Evolutionary conservation across 2,329 filamentous ascomycete species (phyloP).

Genomic region (Chalaropsis thielavioides): DNA sequence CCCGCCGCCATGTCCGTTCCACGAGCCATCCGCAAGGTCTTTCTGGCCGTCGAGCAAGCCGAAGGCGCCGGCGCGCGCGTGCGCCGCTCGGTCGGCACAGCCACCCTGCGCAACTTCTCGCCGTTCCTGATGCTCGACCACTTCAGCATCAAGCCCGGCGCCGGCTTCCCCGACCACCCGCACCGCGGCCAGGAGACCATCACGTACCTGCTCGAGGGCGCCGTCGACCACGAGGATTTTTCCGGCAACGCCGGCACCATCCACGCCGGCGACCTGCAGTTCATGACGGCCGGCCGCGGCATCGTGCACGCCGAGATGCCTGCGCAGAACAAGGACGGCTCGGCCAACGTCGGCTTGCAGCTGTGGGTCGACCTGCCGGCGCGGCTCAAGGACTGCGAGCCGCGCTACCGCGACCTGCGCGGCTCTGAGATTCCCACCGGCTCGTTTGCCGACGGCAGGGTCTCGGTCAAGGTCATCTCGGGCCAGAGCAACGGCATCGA

Average conservation of each 20-base stretch:
- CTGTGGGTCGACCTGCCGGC: constrained; percentile 87
- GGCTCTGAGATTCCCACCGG: constrained; percentile 65
- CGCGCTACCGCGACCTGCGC: constrained; percentile 74
- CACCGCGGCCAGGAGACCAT: constrained; percentile 73
- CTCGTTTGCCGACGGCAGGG: constrained; percentile 55
- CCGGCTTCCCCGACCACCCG: constrained; percentile 83
- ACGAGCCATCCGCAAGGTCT: constrained; percentile 66
- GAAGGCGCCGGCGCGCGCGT: constrained; percentile 83
- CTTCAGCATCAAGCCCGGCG: constrained; percentile 64
- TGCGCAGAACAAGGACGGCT: constrained; percentile 58
- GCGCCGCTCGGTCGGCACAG: constrained; percentile 73
- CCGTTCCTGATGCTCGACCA: constrained; percentile 96
- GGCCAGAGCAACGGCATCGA: constrained; percentile 74
- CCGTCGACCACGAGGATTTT: constrained; percentile 85
- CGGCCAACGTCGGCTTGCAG: constrained; percentile 73
- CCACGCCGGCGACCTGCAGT: constrained; percentile 77
- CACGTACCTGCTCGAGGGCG: constrained; percentile 77
- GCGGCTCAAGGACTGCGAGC: constrained; percentile 74
- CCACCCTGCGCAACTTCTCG: constrained; percentile 68
- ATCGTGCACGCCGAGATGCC: constrained; percentile 98
- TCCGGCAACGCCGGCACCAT: constrained; percentile 75
- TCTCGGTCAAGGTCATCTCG: constrained; percentile 78
- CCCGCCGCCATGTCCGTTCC: constrained; percentile 42
- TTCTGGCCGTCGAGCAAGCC: constrained; percentile 70
- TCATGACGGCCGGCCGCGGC: constrained; percentile 88